Percentiles rank a stretch among this genome's conserved stretches.
These are phyloP conservation scores for Phytophthora megakarya DNA, from an alignment of 352 stramenopile genomes.

Conservation along the genomic window DNA sequence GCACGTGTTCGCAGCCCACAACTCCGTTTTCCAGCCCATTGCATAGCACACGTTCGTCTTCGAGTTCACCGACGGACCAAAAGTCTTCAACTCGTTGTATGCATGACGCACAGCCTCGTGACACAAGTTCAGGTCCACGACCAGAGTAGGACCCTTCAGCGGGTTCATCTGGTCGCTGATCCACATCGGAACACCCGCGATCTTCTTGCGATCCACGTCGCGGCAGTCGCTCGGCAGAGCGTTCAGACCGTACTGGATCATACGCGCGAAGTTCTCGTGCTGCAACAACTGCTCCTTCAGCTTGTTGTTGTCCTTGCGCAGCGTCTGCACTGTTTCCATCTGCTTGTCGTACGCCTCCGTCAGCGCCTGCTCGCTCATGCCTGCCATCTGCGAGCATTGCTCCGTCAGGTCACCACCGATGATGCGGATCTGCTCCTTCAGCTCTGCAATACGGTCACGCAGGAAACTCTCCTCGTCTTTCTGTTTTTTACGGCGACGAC, in stretches of 20 bases:
- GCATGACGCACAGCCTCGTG: constrained; percentile 79
- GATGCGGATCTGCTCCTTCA: constrained; percentile 87
- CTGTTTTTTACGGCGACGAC: constrained; percentile 81
- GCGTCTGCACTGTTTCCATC: constrained; percentile 77
- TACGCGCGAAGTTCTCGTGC: constrained; percentile 85
- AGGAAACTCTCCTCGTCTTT: constrained; percentile 86
- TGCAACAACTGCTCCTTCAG: constrained; percentile 81
- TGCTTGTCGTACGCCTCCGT: constrained; percentile 85
- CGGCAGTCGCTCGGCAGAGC: constrained; percentile 76
- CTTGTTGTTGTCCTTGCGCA: constrained; percentile 87
- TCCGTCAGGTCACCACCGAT: constrained; percentile 78
- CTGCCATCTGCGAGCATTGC: constrained; percentile 80
- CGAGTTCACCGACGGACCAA: constrained; percentile 75
- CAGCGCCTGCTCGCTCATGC: constrained; percentile 81
- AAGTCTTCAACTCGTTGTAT: constrained; percentile 81
- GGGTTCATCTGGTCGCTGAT: constrained; percentile 84
- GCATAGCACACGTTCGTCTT: constrained; percentile 88
- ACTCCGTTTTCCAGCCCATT: constrained; percentile 86
- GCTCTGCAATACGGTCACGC: constrained; percentile 78
- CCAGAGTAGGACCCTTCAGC: constrained; percentile 72
- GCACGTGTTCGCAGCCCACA: constrained; percentile 80
- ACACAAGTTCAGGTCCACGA: constrained; percentile 78
- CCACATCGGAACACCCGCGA: constrained; percentile 71
- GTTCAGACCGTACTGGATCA: constrained; percentile 86
- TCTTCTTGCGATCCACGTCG: constrained; percentile 81